These are phyloP conservation scores for Penicillium argentinense DNA, from an alignment of 495 filamentous ascomycete species.

Conservation along the genomic window DNA sequence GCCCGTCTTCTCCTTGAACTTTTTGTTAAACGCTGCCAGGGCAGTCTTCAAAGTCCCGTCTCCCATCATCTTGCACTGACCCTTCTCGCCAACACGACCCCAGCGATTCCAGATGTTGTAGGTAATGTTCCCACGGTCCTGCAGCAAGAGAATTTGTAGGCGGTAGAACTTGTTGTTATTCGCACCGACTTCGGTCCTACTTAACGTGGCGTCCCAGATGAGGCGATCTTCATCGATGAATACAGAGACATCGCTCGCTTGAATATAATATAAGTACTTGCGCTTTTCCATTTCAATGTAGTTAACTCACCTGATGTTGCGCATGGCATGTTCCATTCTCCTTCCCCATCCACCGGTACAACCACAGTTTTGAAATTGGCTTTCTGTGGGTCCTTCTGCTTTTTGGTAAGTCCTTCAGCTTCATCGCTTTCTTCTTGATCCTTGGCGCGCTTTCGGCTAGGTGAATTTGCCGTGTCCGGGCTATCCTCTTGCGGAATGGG, in stretches of 20 bases:
- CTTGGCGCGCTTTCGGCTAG: slow-evolving; percentile 29
- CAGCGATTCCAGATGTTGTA: slow-evolving; percentile 68
- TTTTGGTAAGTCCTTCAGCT: slow-evolving; percentile 22
- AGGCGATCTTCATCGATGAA: slow-evolving; percentile 61
- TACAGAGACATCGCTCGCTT: slow-evolving; percentile 37
- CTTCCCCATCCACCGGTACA: slow-evolving; percentile 54
- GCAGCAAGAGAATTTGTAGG: slow-evolving; percentile 47
- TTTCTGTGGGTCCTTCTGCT: slow-evolving; percentile 45
- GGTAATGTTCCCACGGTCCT: slow-evolving; percentile 6
- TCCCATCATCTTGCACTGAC: slow-evolving; percentile 54
- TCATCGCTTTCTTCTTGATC: slow-evolving; percentile 5
- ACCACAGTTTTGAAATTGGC: slow-evolving; percentile 37
- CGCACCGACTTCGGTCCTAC: slow-evolving; percentile 47
- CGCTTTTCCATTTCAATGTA: too few relatives aligned
- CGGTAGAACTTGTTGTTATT: slow-evolving; percentile 79
- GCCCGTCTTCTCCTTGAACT: slow-evolving; percentile 79
- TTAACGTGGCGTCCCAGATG: slow-evolving; percentile 60
- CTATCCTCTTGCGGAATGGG: slow-evolving; percentile 2
- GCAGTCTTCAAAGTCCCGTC: slow-evolving; percentile 45
- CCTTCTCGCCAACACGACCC: slow-evolving; percentile 76
- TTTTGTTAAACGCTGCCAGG: slow-evolving; percentile 58
- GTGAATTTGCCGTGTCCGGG: slow-evolving; percentile 22
- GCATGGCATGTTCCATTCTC: slow-evolving; percentile 9
- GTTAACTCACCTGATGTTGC: not conserved
- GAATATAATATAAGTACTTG: too few relatives aligned